Evolutionary conservation across 2,329 filamentous ascomycete species (phyloP), one percentile per base, ranked within the genome.

Genomic region (Sclerotiophoma versabilis): DNA sequence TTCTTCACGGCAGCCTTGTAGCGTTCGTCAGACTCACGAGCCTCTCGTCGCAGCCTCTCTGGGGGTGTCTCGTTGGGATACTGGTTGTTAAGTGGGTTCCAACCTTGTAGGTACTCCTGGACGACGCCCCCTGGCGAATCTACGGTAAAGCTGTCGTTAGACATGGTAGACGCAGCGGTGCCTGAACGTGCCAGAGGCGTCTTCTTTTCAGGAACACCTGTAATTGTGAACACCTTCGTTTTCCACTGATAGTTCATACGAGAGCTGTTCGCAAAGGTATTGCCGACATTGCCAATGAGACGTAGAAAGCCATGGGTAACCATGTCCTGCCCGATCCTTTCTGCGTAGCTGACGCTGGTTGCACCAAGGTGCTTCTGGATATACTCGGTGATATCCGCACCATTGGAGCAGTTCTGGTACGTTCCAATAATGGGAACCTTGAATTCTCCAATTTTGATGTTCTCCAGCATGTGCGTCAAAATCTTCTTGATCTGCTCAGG

Each of bases 211-310:
- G 91, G 92, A 47, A 96, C 81, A 19, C 93, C 93, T 22, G 92
- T 88, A 51, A 95, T 75, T 71, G 96, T 88, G 79, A 98, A 99
- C 5, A 91, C 89, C 78, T 92, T 96, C 7, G 93, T 86, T 49
- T 92, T 89, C 95, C 95, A 99, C 75, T 99, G 95, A 75, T 99
- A 99, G 73, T 91, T 93, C 87, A 98, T 90, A 77, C 90, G 92
- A 61, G 93, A 96, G 81, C 93, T 98, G 78, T 99, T 99, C 66
- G 93, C 93, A 73, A 99, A 99, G 1, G 89, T 91, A 77, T 86
- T 98, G 57, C 95, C 95, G 48, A 99, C 93, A 68, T 95, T 97
- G 61, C 95, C 95, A 58, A 99, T 86, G 47, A 99, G 81, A 45
- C 95, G 87, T 69, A 99, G 80, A 71, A 97, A 93, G 30, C 95